phyloP scores from a whole-genome alignment of 345 rosid species.

The Linum tenue region DNA sequence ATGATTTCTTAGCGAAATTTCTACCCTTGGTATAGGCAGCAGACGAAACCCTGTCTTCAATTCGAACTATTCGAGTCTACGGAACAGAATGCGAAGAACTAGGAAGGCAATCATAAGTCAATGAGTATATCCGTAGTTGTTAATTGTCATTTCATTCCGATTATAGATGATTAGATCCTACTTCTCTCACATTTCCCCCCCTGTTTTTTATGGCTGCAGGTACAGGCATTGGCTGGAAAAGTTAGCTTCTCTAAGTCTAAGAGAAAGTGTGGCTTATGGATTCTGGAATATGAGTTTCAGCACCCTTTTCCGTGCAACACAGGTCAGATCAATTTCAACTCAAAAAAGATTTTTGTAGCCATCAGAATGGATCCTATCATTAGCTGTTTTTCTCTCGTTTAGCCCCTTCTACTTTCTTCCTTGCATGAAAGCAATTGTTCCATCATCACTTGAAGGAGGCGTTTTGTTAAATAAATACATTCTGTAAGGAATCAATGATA shows the following conservation, averaged over 20 bases:
- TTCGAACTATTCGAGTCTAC: conserved; percentile 34
- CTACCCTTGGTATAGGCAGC: conserved; percentile 28
- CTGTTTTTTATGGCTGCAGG: conserved; percentile 24
- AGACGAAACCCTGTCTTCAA: conserved; percentile 39
- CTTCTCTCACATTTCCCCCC: background rate
- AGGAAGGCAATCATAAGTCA: conserved; percentile 31
- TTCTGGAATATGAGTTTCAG: conserved; percentile 39
- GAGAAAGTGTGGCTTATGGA: conserved; percentile 36
- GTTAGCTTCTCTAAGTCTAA: conserved; percentile 27
- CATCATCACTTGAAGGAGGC: background rate
- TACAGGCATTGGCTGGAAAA: conserved; percentile 38
- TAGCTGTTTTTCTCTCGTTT: background rate
- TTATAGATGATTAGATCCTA: background rate
- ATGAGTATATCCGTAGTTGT: conserved; percentile 11
- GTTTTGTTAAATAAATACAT: background rate
- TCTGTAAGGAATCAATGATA: background rate
- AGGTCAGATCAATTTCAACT: conserved; percentile 26
- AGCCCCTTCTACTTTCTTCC: background rate
- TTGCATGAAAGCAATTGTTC: background rate
- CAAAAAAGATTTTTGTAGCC: background rate
- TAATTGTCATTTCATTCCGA: conserved; percentile 3
- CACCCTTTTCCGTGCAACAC: conserved; percentile 37
- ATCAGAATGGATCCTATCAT: background rate
- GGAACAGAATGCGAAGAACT: conserved; percentile 43
- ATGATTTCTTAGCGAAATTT: conserved; percentile 3